A percentile compares a stretch with the other conserved stretches of the same genome.
Evolutionary conservation across 345 rosid species (phyloP).

Genomic region (Brassica nigra): DNA sequence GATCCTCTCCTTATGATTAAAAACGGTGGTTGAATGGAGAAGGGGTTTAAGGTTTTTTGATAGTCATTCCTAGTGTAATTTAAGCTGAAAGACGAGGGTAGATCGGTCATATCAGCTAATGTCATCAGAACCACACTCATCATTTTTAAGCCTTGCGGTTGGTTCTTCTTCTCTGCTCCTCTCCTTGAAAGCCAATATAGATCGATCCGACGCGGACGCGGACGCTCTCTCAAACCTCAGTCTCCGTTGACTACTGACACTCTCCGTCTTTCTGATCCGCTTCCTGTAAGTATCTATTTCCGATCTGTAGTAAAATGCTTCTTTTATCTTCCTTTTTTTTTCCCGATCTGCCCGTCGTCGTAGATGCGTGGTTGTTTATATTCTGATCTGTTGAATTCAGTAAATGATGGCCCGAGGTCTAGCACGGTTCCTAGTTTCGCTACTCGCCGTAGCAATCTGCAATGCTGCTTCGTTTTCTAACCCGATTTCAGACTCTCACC

Average conservation of each 20-base stretch:
- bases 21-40: no score
- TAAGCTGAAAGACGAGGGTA: conserved; percentile 1
- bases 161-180: not conserved
- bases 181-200: conserved; percentile 18
- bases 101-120: conserved; percentile 5
- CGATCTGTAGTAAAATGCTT: conserved; percentile 15
- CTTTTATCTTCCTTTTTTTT: not conserved
- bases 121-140: conserved; percentile 19
- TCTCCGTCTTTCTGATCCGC: conserved; percentile 19
- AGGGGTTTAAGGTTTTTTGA: not conserved
- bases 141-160: conserved; percentile 11
- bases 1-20: no score
- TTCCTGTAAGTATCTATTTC: conserved; percentile 13
- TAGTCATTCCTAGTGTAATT: not conserved
- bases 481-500: conserved; percentile 86
- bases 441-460: conserved; percentile 53
- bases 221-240: conserved; percentile 26
- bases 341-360: not conserved
- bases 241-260: conserved; percentile 44
- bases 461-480: conserved; percentile 57
- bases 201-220: conserved; percentile 28
- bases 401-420: conserved; percentile 60
- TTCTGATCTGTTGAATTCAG: conserved; percentile 35
- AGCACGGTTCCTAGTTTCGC: conserved; percentile 45
- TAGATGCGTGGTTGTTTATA: conserved; percentile 25